A percentile compares a stretch with the other conserved stretches of the same genome.
Conservation (phyloP, 306 rosid species). For the Hippophae gyantsensis region DNA sequence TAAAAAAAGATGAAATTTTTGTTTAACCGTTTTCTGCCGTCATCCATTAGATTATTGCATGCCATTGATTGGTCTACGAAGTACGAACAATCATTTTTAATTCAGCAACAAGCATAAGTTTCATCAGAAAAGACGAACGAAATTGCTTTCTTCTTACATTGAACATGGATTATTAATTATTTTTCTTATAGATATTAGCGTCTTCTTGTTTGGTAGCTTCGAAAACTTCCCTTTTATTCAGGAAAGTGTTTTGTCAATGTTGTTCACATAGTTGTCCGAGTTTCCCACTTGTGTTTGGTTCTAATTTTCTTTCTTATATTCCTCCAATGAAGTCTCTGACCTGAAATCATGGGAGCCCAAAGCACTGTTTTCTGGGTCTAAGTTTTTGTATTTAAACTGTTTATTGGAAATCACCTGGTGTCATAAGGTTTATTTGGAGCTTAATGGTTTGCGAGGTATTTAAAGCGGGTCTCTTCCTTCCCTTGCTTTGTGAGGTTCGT, state of each 20-base stretch:
- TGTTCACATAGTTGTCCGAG: background rate
- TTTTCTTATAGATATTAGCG: conserved; percentile 17
- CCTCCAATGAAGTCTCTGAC: conserved; percentile 16
- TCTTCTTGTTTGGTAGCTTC: conserved; percentile 22
- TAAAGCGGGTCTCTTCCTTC: conserved; percentile 18
- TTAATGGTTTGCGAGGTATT: conserved; percentile 23
- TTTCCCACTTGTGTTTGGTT: conserved; percentile 8
- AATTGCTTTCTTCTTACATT: no score
- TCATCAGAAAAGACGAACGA: no score
- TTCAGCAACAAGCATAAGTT: no score
- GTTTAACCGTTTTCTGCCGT: no score
- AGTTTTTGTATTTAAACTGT: conserved; percentile 17
- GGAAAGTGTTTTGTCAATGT: conserved; percentile 41
- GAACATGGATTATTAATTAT: background rate
- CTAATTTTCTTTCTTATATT: conserved; percentile 13
- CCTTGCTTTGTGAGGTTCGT: no score
- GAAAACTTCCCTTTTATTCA: conserved; percentile 40
- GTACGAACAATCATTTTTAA: no score
- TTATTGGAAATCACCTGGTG: conserved; percentile 17
- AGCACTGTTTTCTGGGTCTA: conserved; percentile 41
- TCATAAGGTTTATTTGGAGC: conserved; percentile 22
- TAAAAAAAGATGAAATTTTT: no score
- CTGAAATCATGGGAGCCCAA: conserved; percentile 33
- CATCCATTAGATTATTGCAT: no score
- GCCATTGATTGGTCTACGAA: no score